Conservation (phyloP, 768 basidiomycete species). For the Sistotremastrum niveocremeum region DNA sequence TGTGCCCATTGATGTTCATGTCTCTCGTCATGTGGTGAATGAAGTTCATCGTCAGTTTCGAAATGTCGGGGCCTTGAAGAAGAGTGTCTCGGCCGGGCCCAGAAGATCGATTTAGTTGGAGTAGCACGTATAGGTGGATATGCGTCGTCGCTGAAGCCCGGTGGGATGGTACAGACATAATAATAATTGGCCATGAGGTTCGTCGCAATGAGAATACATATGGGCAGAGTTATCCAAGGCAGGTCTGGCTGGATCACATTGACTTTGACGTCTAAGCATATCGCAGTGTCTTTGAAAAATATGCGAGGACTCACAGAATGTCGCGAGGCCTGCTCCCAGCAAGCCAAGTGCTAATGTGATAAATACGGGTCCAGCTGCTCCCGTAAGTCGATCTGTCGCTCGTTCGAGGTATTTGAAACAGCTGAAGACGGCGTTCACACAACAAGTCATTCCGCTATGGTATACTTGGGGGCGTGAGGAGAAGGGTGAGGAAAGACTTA, state of each 20-base stretch:
- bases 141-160: constrained; percentile 66
- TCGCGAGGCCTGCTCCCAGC: constrained; percentile 50
- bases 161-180: constrained; percentile 62
- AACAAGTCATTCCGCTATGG: background rate
- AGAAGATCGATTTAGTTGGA: too few relatives aligned
- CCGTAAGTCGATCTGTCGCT: constrained; percentile 66
- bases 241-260: constrained; percentile 62
- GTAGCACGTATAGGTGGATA: background rate
- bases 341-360: constrained; percentile 67
- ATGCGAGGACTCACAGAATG: constrained; percentile 55
- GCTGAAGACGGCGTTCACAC: constrained; percentile 27
- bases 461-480: background rate
- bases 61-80: too few relatives aligned
- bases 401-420: constrained; percentile 61
- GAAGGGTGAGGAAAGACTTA: too few relatives aligned
- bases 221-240: constrained; percentile 43
- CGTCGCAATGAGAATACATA: constrained; percentile 59
- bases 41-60: too few relatives aligned
- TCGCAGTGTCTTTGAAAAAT: constrained; percentile 1
- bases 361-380: constrained; percentile 86
- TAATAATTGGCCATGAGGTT: constrained; percentile 81
- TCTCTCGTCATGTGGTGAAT: constrained; percentile 4
- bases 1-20: constrained; percentile 6
- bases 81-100: too few relatives aligned
- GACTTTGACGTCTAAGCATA: constrained; percentile 34